Evolutionary conservation across 805 yeast genomes (phyloP).

Genomic region (Candida mattraensis): DNA sequence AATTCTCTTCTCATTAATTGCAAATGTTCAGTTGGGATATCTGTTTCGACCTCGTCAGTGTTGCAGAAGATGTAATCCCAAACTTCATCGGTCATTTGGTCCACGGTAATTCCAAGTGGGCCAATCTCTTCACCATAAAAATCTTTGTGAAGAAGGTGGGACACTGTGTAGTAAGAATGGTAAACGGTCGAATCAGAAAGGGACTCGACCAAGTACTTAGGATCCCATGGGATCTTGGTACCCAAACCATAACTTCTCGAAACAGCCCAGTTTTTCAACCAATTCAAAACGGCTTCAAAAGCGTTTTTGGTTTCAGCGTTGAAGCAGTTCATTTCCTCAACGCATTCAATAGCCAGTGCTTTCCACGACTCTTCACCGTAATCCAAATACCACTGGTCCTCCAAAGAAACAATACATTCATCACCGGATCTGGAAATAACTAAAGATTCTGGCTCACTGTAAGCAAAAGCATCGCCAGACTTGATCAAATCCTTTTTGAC

Average conservation of each 20-base stretch:
- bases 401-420: constrained; percentile 92
- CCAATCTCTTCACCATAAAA: constrained; percentile 79
- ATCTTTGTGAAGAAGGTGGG: constrained; percentile 83
- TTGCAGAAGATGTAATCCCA: constrained; percentile 88
- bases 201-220: constrained; percentile 88
- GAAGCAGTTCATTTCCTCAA: constrained; percentile 73
- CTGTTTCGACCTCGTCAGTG: constrained; percentile 53
- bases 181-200: constrained; percentile 94
- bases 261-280: constrained; percentile 98
- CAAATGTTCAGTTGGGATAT: constrained; percentile 67
- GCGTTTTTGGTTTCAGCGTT: constrained; percentile 84
- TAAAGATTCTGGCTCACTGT: constrained; percentile 89
- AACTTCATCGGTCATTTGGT: constrained; percentile 88
- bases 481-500: constrained; percentile 80
- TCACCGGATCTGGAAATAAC: constrained; percentile 97
- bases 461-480: constrained; percentile 77
- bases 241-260: constrained; percentile 97
- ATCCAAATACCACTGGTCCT: constrained; percentile 98
- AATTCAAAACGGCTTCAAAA: constrained; percentile 89
- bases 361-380: constrained; percentile 96
- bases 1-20: constrained; percentile 85
- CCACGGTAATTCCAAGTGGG: constrained; percentile 69
- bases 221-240: constrained; percentile 95
- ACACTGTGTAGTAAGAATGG: constrained; percentile 91
- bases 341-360: constrained; percentile 73